Conservation (phyloP, 306 rosid species). For the Carpinus fangiana region DNA sequence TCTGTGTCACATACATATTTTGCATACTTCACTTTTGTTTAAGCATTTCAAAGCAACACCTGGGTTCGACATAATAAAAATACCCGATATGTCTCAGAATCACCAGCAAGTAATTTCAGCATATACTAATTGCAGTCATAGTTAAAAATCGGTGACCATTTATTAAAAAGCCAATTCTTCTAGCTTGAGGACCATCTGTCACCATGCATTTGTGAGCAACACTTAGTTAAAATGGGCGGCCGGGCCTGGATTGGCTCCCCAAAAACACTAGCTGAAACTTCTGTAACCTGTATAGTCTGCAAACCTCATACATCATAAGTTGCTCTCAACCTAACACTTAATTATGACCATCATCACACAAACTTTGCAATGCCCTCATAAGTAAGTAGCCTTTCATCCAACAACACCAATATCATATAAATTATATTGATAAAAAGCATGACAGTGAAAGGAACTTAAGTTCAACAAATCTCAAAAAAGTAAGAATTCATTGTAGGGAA, state of each 20-base stretch:
- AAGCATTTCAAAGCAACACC: background rate
- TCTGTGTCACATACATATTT: background rate
- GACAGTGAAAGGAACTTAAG: background rate
- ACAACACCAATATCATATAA: background rate
- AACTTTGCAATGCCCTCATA: background rate
- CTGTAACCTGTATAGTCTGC: background rate
- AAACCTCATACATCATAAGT: background rate
- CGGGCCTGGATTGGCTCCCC: background rate
- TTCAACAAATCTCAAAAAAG: background rate
- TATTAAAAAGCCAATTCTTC: background rate
- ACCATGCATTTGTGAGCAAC: background rate
- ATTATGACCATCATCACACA: background rate
- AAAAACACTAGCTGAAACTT: background rate
- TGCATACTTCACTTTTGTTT: background rate
- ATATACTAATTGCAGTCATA: background rate
- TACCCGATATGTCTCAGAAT: background rate
- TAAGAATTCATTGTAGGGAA: background rate
- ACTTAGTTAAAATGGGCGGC: background rate
- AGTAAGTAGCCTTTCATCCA: background rate
- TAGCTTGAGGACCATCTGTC: background rate
- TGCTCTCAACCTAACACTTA: background rate
- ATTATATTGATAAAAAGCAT: background rate
- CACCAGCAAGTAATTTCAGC: background rate
- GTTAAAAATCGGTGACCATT: background rate
- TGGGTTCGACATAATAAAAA: background rate